Conservation (phyloP, 192 early-diverging fungal genomes). For the Chytriomyces sp. region DNA sequence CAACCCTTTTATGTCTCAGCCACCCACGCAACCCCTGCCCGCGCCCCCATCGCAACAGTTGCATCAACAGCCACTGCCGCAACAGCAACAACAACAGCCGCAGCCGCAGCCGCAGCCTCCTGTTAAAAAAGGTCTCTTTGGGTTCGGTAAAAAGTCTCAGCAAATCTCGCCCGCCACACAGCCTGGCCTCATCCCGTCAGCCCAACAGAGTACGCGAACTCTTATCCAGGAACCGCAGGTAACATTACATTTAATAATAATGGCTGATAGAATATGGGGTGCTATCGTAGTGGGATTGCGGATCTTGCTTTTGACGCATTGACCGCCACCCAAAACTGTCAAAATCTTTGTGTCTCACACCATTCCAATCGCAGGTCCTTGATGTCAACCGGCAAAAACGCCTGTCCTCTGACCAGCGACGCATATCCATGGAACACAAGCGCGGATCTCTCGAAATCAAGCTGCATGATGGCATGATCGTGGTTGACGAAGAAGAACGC, state of each 20-base stretch:
- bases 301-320: background rate
- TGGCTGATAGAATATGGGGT: no score
- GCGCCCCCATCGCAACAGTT: background rate
- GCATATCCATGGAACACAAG: background rate
- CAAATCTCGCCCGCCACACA: no score
- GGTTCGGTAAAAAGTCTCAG: background rate
- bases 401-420: background rate
- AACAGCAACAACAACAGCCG: conserved; percentile 5
- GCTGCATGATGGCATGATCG: conserved; percentile 26
- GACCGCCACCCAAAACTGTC: background rate
- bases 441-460: conserved; percentile 23
- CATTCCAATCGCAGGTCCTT: background rate
- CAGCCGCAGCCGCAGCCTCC: conserved; percentile 3
- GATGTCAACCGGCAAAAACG: conserved; percentile 15
- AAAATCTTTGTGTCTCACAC: background rate
- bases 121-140: background rate
- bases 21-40: no score
- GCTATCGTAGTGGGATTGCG: no score
- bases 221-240: background rate
- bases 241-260: no score
- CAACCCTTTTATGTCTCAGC: no score
- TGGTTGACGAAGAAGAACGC: conserved; percentile 22
- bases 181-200: background rate
- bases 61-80: background rate
- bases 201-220: background rate